Conservation (phyloP, 768 basidiomycete genomes). For the Boletus sensibilis region DNA sequence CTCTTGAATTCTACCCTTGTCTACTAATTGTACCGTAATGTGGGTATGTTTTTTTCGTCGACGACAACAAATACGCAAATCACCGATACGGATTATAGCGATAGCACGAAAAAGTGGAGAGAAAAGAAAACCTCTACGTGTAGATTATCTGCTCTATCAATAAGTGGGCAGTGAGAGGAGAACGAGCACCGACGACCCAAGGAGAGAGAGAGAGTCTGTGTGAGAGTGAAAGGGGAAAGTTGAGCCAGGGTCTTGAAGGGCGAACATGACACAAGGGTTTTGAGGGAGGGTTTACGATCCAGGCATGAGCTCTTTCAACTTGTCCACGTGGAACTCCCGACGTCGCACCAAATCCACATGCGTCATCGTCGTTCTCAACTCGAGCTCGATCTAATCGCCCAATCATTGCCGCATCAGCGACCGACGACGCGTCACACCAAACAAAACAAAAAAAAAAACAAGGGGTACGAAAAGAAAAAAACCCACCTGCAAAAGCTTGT, state of each 20-base stretch:
- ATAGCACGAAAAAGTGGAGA: too few species aligned
- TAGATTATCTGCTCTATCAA: conserved; percentile 15
- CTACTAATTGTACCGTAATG: background rate
- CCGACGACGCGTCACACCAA: background rate
- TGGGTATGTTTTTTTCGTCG: conserved; percentile 1
- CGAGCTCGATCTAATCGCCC: conserved; percentile 48
- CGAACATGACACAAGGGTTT: background rate
- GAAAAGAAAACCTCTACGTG: background rate
- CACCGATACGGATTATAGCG: background rate
- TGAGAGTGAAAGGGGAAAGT: too few species aligned
- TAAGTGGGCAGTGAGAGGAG: background rate
- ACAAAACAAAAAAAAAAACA: background rate
- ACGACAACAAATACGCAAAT: background rate
- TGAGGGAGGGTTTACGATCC: background rate
- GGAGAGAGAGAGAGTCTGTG: too few species aligned
- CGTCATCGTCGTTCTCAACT: conserved; percentile 50
- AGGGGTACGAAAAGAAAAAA: background rate
- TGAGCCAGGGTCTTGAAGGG: background rate
- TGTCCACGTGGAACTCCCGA: conserved; percentile 50
- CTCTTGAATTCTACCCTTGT: background rate
- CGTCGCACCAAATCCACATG: conserved; percentile 58
- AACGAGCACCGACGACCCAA: background rate
- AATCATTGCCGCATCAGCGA: background rate
- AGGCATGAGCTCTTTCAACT: conserved; percentile 43
- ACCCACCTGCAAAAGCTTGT: conserved; percentile 80